Conservation (phyloP, 139 green algal genomes). For the Monoraphidium neglectum region DNA sequence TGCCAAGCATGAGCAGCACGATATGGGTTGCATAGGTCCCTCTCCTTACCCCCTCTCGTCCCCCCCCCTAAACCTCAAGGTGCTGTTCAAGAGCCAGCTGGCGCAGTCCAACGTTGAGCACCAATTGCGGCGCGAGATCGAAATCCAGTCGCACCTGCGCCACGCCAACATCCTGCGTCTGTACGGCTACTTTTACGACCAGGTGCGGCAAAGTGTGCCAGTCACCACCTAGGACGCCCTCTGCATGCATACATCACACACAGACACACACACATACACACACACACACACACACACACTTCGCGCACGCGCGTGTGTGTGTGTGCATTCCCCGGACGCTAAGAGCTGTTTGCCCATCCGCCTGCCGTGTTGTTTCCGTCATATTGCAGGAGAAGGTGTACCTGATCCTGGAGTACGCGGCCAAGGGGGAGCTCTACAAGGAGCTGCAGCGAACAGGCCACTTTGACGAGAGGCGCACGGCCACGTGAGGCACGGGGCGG, state of each 20-base stretch:
- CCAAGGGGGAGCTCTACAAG: constrained; percentile 96
- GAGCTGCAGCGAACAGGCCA: constrained; percentile 80
- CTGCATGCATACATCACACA: background rate
- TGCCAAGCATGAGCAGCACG: too few species aligned
- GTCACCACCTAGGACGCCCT: background rate
- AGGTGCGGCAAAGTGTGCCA: constrained; percentile 39
- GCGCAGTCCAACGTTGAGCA: constrained; percentile 95
- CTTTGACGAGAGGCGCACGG: constrained; percentile 87
- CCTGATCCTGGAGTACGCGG: constrained; percentile 98
- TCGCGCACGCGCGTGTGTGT: too few species aligned
- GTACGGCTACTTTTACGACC: constrained; percentile 98
- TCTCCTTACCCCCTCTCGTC: background rate
- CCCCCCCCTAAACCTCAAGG: constrained; percentile 42
- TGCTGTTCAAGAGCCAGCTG: constrained; percentile 98
- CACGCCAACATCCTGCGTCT: constrained; percentile 98
- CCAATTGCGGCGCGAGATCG: constrained; percentile 96
- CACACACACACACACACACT: too few species aligned
- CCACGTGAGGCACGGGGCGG: constrained; percentile 63
- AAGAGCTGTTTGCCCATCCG: too few species aligned
- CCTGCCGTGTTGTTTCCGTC: background rate
- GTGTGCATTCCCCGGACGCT: too few species aligned
- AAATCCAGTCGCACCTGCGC: constrained; percentile 98
- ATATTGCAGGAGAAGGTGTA: constrained; percentile 82
- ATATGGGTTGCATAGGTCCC: too few species aligned
- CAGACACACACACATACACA: too few species aligned